Evolutionary conservation across 2,329 filamentous ascomycete species (phyloP).

Genomic region (Cladobotryum protrusum): DNA sequence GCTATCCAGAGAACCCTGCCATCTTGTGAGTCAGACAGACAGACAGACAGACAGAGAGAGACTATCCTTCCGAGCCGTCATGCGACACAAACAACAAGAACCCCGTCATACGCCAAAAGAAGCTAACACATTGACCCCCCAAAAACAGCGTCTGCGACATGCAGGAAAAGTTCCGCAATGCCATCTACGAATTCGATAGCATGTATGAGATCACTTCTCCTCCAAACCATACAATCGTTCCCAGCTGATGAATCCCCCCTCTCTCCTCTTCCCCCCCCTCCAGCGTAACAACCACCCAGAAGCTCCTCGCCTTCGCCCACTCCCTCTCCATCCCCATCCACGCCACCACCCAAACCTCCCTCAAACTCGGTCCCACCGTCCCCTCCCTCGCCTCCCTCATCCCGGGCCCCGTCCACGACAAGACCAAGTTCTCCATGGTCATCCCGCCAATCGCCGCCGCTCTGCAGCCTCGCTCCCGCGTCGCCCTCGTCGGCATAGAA

Average conservation of each 20-base stretch:
- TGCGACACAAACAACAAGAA: neutral
- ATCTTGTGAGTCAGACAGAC: conserved; percentile 47
- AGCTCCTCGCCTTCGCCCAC: conserved; percentile 59
- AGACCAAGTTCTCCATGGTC: conserved; percentile 86
- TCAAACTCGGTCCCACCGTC: conserved; percentile 74
- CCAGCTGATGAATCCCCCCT: neutral
- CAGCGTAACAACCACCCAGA: conserved; percentile 60
- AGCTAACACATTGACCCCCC: conserved; percentile 2
- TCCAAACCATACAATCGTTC: too few relatives aligned
- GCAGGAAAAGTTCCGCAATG: conserved; percentile 83
- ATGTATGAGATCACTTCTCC: conserved; percentile 46
- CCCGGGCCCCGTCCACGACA: conserved; percentile 61
- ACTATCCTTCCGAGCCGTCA: neutral
- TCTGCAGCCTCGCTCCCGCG: conserved; percentile 40
- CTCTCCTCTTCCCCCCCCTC: neutral
- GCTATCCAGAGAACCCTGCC: conserved; percentile 38
- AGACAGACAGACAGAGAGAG: too few relatives aligned
- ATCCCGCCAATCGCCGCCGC: conserved; percentile 55
- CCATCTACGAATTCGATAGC: conserved; percentile 79
- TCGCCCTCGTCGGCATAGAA: conserved; percentile 86
- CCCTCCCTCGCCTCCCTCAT: conserved; percentile 57
- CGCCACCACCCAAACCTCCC: conserved; percentile 77
- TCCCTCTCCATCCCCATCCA: conserved; percentile 71
- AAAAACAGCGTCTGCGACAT: conserved; percentile 75
- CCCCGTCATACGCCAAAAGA: too few relatives aligned